These are phyloP conservation scores for Catharanthus roseus DNA, from an alignment of 257 asterid genomes.

Conservation along the genomic window DNA sequence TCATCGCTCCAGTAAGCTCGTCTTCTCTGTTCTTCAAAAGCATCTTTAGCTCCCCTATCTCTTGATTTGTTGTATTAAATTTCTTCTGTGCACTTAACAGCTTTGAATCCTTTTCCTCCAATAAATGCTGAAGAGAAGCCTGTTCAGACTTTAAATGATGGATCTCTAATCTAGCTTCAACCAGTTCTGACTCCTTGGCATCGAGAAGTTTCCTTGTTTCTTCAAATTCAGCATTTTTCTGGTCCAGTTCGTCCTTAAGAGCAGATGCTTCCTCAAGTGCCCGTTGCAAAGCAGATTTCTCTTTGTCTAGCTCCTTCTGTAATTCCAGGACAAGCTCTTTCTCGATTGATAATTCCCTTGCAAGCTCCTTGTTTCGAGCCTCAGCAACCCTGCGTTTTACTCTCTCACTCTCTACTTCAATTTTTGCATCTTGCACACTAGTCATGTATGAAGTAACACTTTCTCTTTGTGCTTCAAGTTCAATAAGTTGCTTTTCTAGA, in stretches of 20 bases:
- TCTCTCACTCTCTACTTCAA: conserved; percentile 68
- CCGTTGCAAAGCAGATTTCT: conserved; percentile 43
- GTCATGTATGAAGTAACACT: conserved; percentile 46
- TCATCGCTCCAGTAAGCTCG: conserved; percentile 44
- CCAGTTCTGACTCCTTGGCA: conserved; percentile 70
- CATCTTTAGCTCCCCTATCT: conserved; percentile 44
- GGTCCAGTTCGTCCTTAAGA: conserved; percentile 50
- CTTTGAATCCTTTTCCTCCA: conserved; percentile 60
- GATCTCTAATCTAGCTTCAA: conserved; percentile 66
- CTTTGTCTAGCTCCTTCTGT: conserved; percentile 46
- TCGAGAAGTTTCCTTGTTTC: conserved; percentile 46
- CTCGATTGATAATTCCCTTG: conserved; percentile 55
- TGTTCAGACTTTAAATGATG: conserved; percentile 54
- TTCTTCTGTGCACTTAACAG: conserved; percentile 40
- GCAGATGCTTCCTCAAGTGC: conserved; percentile 37
- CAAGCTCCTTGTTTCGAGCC: conserved; percentile 62
- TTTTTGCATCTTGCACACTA: conserved; percentile 58
- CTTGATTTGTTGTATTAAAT: conserved; percentile 49
- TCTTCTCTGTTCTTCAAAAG: conserved; percentile 45
- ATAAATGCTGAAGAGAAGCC: conserved; percentile 45
- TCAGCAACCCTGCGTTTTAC: conserved; percentile 51
- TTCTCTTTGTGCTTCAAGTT: conserved; percentile 60
- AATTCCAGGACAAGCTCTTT: conserved; percentile 49
- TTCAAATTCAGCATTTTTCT: conserved; percentile 44
- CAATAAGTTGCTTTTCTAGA: conserved; percentile 46